phyloP scores from a whole-genome alignment of 2,329 filamentous ascomycete genomes.

The Neurospora sp. region DNA sequence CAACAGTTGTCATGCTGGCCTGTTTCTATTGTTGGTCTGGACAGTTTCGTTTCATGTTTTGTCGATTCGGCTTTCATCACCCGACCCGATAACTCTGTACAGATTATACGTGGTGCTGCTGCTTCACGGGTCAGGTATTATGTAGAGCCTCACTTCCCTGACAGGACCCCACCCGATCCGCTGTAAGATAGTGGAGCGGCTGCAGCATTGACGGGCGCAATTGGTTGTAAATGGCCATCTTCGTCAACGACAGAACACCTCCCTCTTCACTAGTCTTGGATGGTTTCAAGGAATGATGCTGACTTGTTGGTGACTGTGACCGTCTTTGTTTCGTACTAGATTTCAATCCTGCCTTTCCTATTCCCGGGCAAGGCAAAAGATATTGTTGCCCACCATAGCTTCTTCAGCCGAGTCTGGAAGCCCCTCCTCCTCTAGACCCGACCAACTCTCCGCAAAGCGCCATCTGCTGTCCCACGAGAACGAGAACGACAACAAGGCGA shows the following conservation, averaged over 20 bases:
- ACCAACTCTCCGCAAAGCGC: not conserved
- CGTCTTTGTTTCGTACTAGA: not conserved
- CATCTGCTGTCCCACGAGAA: not conserved
- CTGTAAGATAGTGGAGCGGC: not conserved
- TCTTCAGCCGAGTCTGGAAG: constrained; percentile 1
- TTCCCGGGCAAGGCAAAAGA: constrained; percentile 6
- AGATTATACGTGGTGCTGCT: not conserved
- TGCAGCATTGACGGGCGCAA: not conserved
- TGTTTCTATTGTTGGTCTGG: not conserved
- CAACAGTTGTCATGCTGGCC: not conserved
- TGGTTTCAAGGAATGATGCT: not conserved
- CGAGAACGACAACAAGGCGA: not conserved
- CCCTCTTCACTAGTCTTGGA: not conserved
- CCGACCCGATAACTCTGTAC: not conserved
- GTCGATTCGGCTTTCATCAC: not conserved
- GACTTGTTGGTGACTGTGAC: not conserved
- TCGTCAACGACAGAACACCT: not conserved
- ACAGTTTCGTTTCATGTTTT: not conserved
- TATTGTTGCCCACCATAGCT: constrained; percentile 9
- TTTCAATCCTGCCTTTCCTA: not conserved
- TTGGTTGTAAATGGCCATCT: not conserved
- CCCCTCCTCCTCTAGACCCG: constrained; percentile 10
- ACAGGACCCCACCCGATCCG: not conserved
- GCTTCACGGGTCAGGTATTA: not conserved
- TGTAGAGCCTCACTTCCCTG: not conserved